Percentiles rank a stretch among this genome's conserved stretches.
phyloP scores from a whole-genome alignment of 768 basidiomycete species.

The Coprinopsis sp. region DNA sequence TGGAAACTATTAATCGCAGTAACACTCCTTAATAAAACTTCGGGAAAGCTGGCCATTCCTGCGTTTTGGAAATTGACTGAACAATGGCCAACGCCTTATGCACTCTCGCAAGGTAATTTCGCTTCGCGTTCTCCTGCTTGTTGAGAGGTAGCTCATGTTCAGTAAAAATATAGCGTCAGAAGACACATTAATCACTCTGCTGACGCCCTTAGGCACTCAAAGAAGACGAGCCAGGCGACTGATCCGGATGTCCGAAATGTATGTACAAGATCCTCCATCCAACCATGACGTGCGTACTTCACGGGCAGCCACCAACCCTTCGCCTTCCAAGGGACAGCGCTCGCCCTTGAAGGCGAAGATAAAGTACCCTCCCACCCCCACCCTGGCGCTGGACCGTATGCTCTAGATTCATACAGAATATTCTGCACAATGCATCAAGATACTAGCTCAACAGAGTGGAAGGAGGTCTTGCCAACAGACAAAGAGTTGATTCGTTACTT shows the following conservation, averaged over 20 bases:
- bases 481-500: conserved; percentile 67
- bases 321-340: conserved; percentile 8
- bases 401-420: conserved; percentile 72
- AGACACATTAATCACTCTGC: conserved; percentile 37
- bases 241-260: conserved; percentile 47
- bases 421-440: conserved; percentile 43
- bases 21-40: conserved; percentile 66
- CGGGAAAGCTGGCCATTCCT: conserved; percentile 59
- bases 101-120: conserved; percentile 47
- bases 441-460: conserved; percentile 50
- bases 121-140: neutral
- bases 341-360: conserved; percentile 16
- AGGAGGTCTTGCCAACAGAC: conserved; percentile 55
- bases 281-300: conserved; percentile 29
- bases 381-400: conserved; percentile 65
- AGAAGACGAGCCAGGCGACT: conserved; percentile 54
- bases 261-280: conserved; percentile 41
- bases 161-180: conserved; percentile 32
- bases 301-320: conserved; percentile 14
- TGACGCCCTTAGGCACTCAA: conserved; percentile 57
- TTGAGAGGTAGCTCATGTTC: neutral
- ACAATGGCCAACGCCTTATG: conserved; percentile 54
- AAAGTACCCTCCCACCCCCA: conserved; percentile 42
- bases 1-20: conserved; percentile 70
- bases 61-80: conserved; percentile 54